Evolutionary conservation across 208 protist species (phyloP).

Genomic region (Acanthamoeba lenticulata): DNA sequence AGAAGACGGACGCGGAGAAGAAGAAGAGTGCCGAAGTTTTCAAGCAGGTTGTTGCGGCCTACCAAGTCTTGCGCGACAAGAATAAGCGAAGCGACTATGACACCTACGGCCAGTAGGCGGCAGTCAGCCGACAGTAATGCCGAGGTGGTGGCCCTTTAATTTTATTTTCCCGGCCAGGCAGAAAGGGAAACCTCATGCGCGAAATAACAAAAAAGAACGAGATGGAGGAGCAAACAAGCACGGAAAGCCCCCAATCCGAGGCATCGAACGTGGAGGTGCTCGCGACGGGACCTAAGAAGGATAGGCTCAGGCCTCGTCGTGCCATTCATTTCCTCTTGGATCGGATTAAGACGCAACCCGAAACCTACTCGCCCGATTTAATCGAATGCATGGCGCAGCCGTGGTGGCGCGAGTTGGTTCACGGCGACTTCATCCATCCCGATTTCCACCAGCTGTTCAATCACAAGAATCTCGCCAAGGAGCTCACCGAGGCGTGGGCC

Average conservation of each 20-base stretch:
- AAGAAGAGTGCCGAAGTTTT: conserved; percentile 23
- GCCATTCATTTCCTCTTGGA: conserved; percentile 15
- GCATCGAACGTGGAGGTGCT: neutral
- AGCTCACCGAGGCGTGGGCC: conserved; percentile 36
- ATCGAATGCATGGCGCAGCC: conserved; percentile 47
- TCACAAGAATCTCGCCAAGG: conserved; percentile 47
- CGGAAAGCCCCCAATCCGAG: neutral
- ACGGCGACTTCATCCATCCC: neutral
- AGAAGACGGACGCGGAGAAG: conserved; percentile 16
- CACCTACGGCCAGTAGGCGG: neutral
- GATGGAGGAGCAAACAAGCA: too few species aligned
- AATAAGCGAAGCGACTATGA: conserved; percentile 7
- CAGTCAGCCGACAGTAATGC: too few species aligned
- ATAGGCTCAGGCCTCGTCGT: neutral
- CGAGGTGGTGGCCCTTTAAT: too few species aligned
- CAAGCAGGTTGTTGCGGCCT: neutral
- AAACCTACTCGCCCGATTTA: conserved; percentile 18
- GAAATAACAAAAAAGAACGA: too few species aligned
- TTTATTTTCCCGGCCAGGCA: too few species aligned
- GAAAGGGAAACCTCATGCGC: too few species aligned
- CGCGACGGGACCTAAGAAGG: neutral
- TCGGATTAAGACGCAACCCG: neutral
- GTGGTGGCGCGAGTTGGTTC: conserved; percentile 14
- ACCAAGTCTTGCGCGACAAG: conserved; percentile 12
- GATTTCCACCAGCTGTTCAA: conserved; percentile 31